Percentiles rank a stretch among this genome's conserved stretches.
Conservation (phyloP, 306 rosid species). For the Pyrus bretschneideri region DNA sequence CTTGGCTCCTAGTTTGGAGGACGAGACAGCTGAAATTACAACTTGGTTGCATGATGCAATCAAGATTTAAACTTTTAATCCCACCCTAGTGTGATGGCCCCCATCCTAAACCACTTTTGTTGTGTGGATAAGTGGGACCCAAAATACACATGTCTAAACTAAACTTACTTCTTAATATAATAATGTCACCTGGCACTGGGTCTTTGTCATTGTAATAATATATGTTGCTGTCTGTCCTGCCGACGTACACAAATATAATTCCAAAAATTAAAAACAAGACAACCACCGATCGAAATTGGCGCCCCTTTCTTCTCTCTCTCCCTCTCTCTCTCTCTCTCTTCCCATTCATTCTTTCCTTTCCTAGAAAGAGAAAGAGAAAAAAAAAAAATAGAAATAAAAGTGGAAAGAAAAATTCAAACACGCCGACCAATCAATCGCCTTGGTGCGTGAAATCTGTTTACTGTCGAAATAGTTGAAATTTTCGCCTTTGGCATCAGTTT, state of each 20-base stretch:
- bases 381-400: background rate
- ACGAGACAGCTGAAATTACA: no score
- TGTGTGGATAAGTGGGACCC: background rate
- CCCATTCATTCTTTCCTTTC: background rate
- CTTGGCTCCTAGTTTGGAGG: no score
- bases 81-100: no score
- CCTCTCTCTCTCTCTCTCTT: background rate
- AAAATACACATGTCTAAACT: no score
- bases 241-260: background rate
- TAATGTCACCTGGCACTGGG: background rate
- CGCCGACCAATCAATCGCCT: background rate
- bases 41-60: no score
- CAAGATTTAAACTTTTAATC: no score
- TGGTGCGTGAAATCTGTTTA: background rate
- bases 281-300: slow-evolving; percentile 38
- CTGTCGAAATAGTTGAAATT: background rate
- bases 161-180: background rate
- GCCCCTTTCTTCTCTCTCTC: slow-evolving; percentile 18
- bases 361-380: background rate
- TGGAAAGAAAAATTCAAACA: background rate
- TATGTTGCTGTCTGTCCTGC: background rate
- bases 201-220: background rate
- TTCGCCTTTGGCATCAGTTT: background rate
- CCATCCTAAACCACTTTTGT: background rate
- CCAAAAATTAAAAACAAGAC: background rate